phyloP scores from a whole-genome alignment of 2,329 filamentous ascomycete species.

The Graphilbum ipis-grandicollis region DNA sequence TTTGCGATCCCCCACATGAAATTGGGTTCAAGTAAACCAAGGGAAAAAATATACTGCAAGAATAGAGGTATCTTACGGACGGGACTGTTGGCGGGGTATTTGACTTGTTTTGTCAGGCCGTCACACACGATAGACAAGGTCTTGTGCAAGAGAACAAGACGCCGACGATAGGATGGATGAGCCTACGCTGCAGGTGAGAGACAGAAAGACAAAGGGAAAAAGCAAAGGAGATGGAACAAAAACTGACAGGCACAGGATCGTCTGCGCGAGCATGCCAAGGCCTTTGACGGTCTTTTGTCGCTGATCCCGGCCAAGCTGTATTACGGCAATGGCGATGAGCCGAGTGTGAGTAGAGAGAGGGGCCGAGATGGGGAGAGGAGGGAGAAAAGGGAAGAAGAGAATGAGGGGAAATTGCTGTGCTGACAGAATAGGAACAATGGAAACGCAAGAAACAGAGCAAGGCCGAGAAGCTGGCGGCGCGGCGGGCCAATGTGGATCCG shows the following conservation, averaged over 20 bases:
- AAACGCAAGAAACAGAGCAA: constrained; percentile 91
- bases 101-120: no score
- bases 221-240: no score
- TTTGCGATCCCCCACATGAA: no score
- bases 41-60: no score
- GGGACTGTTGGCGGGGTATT: no score
- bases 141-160: no score
- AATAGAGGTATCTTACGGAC: no score
- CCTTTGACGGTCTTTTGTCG: constrained; percentile 74
- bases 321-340: constrained; percentile 73
- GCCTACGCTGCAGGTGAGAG: not conserved
- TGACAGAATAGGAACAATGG: constrained; percentile 61
- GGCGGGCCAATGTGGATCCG: constrained; percentile 65
- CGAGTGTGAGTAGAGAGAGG: constrained; percentile 68
- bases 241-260: constrained; percentile 27
- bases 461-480: constrained; percentile 49
- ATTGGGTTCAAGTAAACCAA: no score
- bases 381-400: not conserved
- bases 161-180: no score
- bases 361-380: constrained; percentile 1
- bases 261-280: constrained; percentile 44
- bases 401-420: not conserved
- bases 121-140: no score
- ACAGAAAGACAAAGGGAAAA: no score
- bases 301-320: constrained; percentile 83